A percentile compares a stretch with the other conserved stretches of the same genome.
Evolutionary conservation across 768 basidiomycete genomes (phyloP).

Genomic region (Mycena capillaripes): DNA sequence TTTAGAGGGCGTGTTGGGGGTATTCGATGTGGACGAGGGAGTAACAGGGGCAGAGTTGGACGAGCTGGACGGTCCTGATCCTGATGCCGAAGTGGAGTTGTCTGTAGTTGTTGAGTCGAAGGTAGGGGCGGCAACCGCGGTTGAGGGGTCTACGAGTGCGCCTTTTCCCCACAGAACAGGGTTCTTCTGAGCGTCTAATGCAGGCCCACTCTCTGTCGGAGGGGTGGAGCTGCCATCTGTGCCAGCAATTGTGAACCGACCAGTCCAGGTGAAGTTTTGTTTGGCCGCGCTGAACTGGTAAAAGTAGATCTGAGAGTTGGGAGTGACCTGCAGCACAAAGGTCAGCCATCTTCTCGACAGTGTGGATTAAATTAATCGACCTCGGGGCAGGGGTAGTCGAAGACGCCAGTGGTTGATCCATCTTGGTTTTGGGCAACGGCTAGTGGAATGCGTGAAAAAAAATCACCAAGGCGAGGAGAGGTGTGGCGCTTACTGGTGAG

Average conservation of each 20-base stretch:
- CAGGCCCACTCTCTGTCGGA: constrained; percentile 66
- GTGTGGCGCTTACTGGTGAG: constrained; percentile 67
- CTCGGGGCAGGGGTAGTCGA: constrained; percentile 74
- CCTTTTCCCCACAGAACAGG: constrained; percentile 80
- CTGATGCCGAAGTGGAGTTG: too few species aligned
- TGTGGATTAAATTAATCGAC: constrained; percentile 53
- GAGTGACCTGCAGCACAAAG: constrained; percentile 63
- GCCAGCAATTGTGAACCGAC: constrained; percentile 81
- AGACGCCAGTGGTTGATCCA: constrained; percentile 68
- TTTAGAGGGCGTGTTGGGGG: neutral
- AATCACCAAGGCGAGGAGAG: neutral
- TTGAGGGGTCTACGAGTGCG: constrained; percentile 61
- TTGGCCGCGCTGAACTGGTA: constrained; percentile 74
- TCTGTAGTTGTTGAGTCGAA: constrained; percentile 35
- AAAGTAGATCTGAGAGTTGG: constrained; percentile 82
- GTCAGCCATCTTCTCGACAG: neutral
- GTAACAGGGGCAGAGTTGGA: neutral
- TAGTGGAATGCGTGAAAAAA: constrained; percentile 41
- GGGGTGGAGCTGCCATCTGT: constrained; percentile 58
- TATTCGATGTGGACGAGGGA: neutral
- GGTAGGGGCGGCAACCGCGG: constrained; percentile 54
- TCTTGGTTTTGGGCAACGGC: constrained; percentile 75
- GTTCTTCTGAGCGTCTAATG: constrained; percentile 57
- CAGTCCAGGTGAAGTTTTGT: constrained; percentile 72
- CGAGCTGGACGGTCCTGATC: too few species aligned